Evolutionary conservation across 2,329 filamentous ascomycete genomes (phyloP).

Genomic region (Hirsutella rhossiliensis): DNA sequence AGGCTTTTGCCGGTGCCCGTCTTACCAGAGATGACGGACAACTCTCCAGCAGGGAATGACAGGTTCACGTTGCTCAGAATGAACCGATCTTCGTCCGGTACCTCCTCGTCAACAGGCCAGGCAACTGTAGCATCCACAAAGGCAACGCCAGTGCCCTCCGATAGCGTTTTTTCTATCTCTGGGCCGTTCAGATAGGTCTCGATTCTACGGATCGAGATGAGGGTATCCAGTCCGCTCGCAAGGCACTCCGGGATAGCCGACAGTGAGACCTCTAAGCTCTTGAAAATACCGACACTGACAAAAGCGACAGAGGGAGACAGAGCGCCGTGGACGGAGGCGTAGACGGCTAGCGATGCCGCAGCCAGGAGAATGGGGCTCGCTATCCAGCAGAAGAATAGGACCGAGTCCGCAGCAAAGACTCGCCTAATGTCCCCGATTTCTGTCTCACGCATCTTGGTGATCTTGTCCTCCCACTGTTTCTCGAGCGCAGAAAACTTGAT

Average conservation of each 20-base stretch:
- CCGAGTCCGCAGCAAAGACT: conserved; percentile 51
- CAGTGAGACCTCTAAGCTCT: conserved; percentile 58
- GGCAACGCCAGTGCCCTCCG: conserved; percentile 44
- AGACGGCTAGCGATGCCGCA: conserved; percentile 57
- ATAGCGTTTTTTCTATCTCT: conserved; percentile 45
- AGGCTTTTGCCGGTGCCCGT: conserved; percentile 72
- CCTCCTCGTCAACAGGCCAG: conserved; percentile 57
- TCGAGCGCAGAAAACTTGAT: conserved; percentile 78
- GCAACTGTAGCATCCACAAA: conserved; percentile 59
- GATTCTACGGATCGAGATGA: conserved; percentile 61
- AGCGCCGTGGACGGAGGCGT: conserved; percentile 49
- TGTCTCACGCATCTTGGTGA: conserved; percentile 46
- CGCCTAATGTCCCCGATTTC: conserved; percentile 57
- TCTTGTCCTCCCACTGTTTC: conserved; percentile 60
- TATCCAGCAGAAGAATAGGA: conserved; percentile 57
- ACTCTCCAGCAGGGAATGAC: conserved; percentile 53
- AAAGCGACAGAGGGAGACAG: conserved; percentile 66
- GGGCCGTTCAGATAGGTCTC: conserved; percentile 57
- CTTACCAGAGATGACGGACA: conserved; percentile 65
- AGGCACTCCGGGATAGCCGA: conserved; percentile 62
- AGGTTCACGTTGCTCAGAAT: conserved; percentile 52
- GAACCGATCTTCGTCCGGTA: conserved; percentile 48
- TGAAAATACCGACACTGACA: conserved; percentile 64
- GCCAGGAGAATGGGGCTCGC: conserved; percentile 62
- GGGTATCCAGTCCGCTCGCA: conserved; percentile 57